Percentiles rank a stretch among this genome's conserved stretches.
Evolutionary conservation across 2,329 filamentous ascomycete genomes (phyloP).

Genomic region (Mycocentrospora acerina): DNA sequence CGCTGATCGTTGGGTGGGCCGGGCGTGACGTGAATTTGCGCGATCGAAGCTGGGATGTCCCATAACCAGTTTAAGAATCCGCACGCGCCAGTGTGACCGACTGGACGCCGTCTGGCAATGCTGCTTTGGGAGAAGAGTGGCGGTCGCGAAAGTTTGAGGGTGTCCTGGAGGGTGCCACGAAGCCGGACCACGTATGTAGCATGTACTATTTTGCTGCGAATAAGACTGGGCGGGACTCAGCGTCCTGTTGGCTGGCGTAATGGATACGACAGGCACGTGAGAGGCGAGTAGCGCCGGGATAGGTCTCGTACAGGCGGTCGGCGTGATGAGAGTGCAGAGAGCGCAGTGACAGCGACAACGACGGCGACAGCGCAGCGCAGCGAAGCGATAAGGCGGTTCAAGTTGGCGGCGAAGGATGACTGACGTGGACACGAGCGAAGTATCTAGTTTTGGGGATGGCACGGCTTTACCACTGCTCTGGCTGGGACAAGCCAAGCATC

Average conservation of each 20-base stretch:
- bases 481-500: slow-evolving; percentile 19
- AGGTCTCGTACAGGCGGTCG: slow-evolving; percentile 19
- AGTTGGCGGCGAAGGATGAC: slow-evolving; percentile 16
- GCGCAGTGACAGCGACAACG: neutral
- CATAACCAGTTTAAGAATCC: slow-evolving; percentile 39
- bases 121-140: slow-evolving; percentile 27
- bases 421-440: slow-evolving; percentile 25
- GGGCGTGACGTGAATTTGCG: slow-evolving; percentile 32
- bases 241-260: slow-evolving; percentile 23
- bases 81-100: slow-evolving; percentile 17
- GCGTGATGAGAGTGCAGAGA: too few relatives aligned
- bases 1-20: too few relatives aligned
- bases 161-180: slow-evolving; percentile 40
- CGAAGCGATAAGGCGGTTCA: slow-evolving; percentile 16
- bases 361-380: slow-evolving; percentile 11
- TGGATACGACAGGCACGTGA: slow-evolving; percentile 38
- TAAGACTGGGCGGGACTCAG: slow-evolving; percentile 25
- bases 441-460: slow-evolving; percentile 28
- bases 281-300: slow-evolving; percentile 18
- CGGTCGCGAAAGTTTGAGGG: slow-evolving; percentile 34
- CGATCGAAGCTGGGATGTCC: slow-evolving; percentile 32
- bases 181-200: slow-evolving; percentile 41
- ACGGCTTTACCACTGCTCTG: slow-evolving; percentile 17
- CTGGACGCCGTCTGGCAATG: slow-evolving; percentile 17
- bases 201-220: slow-evolving; percentile 28